Evolutionary conservation across 768 basidiomycete species (phyloP).

Genomic region (Boletus patriciae): DNA sequence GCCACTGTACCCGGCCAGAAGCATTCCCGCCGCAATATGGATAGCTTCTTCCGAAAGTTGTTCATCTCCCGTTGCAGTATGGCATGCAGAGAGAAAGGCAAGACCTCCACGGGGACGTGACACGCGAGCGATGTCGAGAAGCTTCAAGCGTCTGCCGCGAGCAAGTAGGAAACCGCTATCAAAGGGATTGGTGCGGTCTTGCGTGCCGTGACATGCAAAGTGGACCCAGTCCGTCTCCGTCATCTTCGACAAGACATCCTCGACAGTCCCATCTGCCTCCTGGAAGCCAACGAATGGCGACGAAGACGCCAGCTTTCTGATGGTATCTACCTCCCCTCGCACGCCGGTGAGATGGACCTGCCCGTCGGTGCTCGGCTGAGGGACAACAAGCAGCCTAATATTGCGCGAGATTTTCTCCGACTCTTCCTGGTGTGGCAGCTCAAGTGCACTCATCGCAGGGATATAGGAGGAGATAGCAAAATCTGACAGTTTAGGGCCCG

Average conservation of each 20-base stretch:
- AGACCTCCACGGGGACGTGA: conserved; percentile 23
- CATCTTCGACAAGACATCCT: neutral
- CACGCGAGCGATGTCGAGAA: neutral
- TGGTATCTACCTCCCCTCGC: conserved; percentile 23
- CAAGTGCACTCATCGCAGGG: conserved; percentile 25
- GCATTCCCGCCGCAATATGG: too few relatives aligned
- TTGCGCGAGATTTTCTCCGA: neutral
- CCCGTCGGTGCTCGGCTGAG: conserved; percentile 12
- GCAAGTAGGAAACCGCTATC: conserved; percentile 21
- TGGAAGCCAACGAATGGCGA: neutral
- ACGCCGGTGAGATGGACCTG: neutral
- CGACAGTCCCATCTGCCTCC: neutral
- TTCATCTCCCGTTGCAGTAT: neutral
- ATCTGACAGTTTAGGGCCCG: neutral
- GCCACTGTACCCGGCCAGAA: too few relatives aligned
- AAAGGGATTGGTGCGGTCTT: conserved; percentile 19
- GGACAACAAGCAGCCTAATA: conserved; percentile 8
- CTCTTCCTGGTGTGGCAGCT: neutral
- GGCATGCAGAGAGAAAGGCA: conserved; percentile 15
- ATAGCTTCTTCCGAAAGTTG: neutral
- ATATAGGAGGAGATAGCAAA: conserved; percentile 24
- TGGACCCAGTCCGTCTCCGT: conserved; percentile 19
- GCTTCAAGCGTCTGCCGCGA: neutral
- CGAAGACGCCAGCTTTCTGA: too few relatives aligned
- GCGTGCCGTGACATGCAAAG: conserved; percentile 34